Conservation (phyloP, 2,329 filamentous ascomycete genomes). For the Penicillium sp. region DNA sequence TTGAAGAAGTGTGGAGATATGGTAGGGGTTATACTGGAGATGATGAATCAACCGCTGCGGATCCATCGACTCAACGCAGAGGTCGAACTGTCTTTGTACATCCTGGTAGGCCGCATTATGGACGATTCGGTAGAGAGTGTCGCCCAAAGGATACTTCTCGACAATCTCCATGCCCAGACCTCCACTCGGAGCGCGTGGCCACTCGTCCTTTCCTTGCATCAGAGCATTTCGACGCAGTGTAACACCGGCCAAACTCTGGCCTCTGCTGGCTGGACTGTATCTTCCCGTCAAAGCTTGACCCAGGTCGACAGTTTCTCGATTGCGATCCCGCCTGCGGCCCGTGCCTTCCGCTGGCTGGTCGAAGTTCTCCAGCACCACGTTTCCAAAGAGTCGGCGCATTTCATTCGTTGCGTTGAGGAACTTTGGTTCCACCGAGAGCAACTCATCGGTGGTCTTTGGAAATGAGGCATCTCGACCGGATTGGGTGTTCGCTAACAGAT, state of each 20-base stretch:
- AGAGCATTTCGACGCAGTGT: slow-evolving; percentile 75
- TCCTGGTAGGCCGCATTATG: slow-evolving; percentile 71
- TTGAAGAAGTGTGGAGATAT: slow-evolving; percentile 88
- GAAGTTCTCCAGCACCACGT: slow-evolving; percentile 57
- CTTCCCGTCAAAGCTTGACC: slow-evolving; percentile 54
- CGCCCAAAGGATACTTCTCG: slow-evolving; percentile 53
- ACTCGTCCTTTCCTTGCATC: slow-evolving; percentile 79
- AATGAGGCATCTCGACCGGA: slow-evolving; percentile 33
- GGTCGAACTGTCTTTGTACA: slow-evolving; percentile 71
- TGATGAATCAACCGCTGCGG: slow-evolving; percentile 76
- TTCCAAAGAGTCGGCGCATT: slow-evolving; percentile 73
- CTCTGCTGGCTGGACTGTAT: slow-evolving; percentile 52
- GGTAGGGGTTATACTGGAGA: slow-evolving; percentile 73
- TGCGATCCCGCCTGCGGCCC: slow-evolving; percentile 54
- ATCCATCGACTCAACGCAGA: slow-evolving; percentile 75
- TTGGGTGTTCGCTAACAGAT: slow-evolving; percentile 31
- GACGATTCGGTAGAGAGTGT: slow-evolving; percentile 69
- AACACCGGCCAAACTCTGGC: slow-evolving; percentile 64
- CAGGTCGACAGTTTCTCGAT: slow-evolving; percentile 46
- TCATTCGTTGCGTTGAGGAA: slow-evolving; percentile 84
- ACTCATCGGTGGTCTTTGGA: slow-evolving; percentile 43
- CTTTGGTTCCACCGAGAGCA: slow-evolving; percentile 62
- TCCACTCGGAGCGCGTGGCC: slow-evolving; percentile 73
- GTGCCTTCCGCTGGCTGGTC: slow-evolving; percentile 47
- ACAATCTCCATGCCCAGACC: slow-evolving; percentile 77